A percentile compares a stretch with the other conserved stretches of the same genome.
phyloP scores from a whole-genome alignment of 2,329 filamentous ascomycete species.

The Clathrospora elynae region DNA sequence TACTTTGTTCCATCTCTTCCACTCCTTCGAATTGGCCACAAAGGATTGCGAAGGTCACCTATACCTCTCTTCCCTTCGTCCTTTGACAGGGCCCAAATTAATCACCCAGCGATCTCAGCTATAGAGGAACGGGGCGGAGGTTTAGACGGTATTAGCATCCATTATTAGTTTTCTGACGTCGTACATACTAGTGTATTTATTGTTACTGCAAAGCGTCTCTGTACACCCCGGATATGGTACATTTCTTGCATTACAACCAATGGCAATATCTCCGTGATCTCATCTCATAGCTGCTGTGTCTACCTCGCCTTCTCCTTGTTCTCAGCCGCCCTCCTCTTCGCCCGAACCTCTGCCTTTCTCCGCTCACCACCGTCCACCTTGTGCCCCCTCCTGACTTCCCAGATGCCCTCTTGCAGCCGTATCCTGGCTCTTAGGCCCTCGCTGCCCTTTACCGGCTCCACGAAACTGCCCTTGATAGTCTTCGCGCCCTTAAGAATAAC shows the following conservation, averaged over 20 bases:
- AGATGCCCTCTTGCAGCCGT: constrained; percentile 81
- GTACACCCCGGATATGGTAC: no score
- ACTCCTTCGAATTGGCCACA: no score
- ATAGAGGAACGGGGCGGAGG: no score
- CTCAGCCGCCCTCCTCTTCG: constrained; percentile 81
- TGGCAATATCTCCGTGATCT: background rate
- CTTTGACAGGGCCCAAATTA: no score
- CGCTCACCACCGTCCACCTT: constrained; percentile 98
- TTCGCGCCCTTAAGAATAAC: constrained; percentile 71
- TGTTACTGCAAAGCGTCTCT: no score
- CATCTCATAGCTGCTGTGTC: background rate
- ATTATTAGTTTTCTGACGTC: background rate
- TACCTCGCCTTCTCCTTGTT: constrained; percentile 67
- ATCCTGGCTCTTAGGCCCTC: constrained; percentile 67
- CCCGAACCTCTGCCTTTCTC: constrained; percentile 80
- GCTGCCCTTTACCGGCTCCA: constrained; percentile 68
- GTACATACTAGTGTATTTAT: constrained; percentile 1
- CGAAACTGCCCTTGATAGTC: constrained; percentile 75
- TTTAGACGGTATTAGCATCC: no score
- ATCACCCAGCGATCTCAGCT: no score
- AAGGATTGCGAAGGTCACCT: no score
- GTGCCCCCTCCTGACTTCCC: constrained; percentile 83
- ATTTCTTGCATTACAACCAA: constrained; percentile 8
- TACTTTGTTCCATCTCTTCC: no score
- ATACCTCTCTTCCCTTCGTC: no score